Conservation (phyloP, 371 early-diverging fungal species). For the Mortierella sp. region DNA sequence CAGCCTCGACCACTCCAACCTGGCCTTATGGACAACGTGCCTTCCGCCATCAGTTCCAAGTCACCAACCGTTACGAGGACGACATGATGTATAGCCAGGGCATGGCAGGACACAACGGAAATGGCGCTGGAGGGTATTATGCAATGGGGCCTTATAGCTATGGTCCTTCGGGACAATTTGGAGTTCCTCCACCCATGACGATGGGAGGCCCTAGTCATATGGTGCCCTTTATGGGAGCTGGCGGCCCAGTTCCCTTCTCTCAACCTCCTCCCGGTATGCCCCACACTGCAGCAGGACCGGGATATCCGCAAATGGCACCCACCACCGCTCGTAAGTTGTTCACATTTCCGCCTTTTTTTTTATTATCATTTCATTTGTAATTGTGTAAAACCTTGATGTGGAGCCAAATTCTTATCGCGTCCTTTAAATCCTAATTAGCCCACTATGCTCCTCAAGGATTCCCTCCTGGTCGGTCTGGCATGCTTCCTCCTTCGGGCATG, state of each 20-base stretch:
- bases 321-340: constrained; percentile 36
- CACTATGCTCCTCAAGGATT: constrained; percentile 39
- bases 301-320: constrained; percentile 43
- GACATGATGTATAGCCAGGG: constrained; percentile 39
- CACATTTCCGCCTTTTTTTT: background rate
- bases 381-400: background rate
- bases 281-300: constrained; percentile 35
- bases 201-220: constrained; percentile 44
- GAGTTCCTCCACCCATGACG: constrained; percentile 39
- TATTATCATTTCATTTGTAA: background rate
- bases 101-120: constrained; percentile 28
- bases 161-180: constrained; percentile 44
- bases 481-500: constrained; percentile 65
- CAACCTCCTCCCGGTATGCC: constrained; percentile 45
- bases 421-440: constrained; percentile 12
- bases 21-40: constrained; percentile 43
- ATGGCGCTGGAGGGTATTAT: constrained; percentile 31
- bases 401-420: background rate
- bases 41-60: constrained; percentile 42
- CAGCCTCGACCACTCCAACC: constrained; percentile 29
- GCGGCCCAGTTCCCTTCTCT: constrained; percentile 41
- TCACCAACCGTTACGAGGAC: constrained; percentile 44
- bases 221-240: constrained; percentile 28
- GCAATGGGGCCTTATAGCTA: constrained; percentile 41
- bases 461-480: constrained; percentile 44